Base-by-base conservation (phyloP, 371 early-diverging fungal genomes). In the Mucor racemosus region DNA sequence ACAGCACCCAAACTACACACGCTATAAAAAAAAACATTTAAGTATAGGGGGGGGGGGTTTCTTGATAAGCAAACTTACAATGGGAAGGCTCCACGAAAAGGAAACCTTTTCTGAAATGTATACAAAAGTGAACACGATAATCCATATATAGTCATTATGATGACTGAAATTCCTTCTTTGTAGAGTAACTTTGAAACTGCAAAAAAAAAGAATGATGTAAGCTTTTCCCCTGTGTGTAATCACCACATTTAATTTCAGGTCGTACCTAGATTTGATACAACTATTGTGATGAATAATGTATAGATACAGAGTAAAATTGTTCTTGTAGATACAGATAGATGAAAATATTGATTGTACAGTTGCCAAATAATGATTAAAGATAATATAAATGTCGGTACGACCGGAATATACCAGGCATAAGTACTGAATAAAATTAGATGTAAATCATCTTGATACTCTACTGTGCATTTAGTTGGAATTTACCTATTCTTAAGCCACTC, bases 121-220 rank as follows among this genome's bases (percentile, higher is more conserved):
- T 65, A 68, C 60, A 69, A 14, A 34, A 65, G 33, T 11, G 41
- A 65, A 17, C 68, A 63, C 10, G 38, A 35, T 15, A 72, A n/a
- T 19, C 72, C 68, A 44, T 60, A 64, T 21, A 64, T 38, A 7
- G 65, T 53, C 73, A 72, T 68, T 7, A 68, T 42, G 38, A 72
- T 62, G 19, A 72, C 62, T 13, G 64, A 39, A 33, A 58, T 54
- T 11, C 68, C 68, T 62, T 65, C 68, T 55, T 60, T 55, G 42
- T 72, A 72, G 13, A 65, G 33, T 13, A 65, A 36, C 48, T 67
- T 75, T n/a, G 75, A 65, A 44, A 71, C 72, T 71, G 61, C 8
- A 57, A 26, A 19, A 14, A 17, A n/a, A n/a, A n/a, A n/a, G n/a
- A 8, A 36, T 56, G 39, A 36, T 58, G 15, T 58, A 38, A 50